Evolutionary conservation across 2,329 filamentous ascomycete genomes (phyloP), one percentile per base, ranked within the genome.

Genomic region (Penicillium nordicum): DNA sequence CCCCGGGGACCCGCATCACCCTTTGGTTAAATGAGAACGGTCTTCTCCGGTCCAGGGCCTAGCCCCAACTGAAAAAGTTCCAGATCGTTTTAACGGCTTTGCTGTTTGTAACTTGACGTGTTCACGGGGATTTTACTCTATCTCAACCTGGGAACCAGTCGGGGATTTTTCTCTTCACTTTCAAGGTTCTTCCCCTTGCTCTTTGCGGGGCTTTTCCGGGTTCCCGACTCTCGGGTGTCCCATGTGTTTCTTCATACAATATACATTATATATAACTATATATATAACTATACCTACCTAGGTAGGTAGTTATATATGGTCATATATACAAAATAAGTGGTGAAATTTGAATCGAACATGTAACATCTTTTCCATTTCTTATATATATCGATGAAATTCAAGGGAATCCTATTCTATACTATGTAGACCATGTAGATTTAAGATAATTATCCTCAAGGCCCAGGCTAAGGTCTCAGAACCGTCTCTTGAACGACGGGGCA

Each of bases 121-220:
- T 18, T 18, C 18, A 18, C 18, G 18, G 18, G 18, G 18, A 18
- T 18, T 18, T 18, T 18, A 18, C 18, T 18, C 18, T 27, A 27
- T 27, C 25, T 27, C 25, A 25, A 25, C 25, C 8, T 27, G 18
- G 25, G 52, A 62, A 57, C 63, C 63, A 64, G 43, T 63, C 68
- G 53, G 69, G 63, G 55, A 63, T 65, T 62, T 71, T 69, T 51
- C 63, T 58, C 63, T 62, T 40, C 36, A 32, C 43, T 46, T n/a
- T 18, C 18, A 18, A 21, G 37, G 37, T 18, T 45, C 63, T 18
- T 63, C 58, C 59, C 29, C 47, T 55, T 57, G 50, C 37, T 53
- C 43, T 47, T 40, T 37, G 63, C 60, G 65, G 62, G 62, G 59
- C 59, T 18, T 18, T 18, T 50, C 45, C 58, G 51, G 53, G 59